These are phyloP conservation scores for Amanita phalloides DNA, from an alignment of 768 basidiomycete species.

Conservation along the genomic window DNA sequence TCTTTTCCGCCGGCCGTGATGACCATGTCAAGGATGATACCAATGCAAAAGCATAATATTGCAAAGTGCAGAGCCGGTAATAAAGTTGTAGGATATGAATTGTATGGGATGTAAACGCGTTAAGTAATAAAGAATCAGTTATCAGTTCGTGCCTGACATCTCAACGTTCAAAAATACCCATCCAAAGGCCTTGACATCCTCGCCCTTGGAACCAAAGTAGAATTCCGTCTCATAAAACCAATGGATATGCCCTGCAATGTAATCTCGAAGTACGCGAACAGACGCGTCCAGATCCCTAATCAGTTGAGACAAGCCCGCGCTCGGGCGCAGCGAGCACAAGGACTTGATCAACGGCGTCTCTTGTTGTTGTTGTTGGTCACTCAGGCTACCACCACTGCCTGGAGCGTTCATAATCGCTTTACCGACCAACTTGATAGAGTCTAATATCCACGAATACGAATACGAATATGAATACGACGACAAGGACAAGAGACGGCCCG, in stretches of 20 bases:
- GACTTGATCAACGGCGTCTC: constrained; percentile 4
- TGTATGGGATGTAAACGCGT: too few species aligned
- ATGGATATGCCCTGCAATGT: constrained; percentile 46
- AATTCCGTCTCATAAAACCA: constrained; percentile 57
- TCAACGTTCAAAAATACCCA: constrained; percentile 31
- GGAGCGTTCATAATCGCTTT: neutral
- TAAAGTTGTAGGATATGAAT: too few species aligned
- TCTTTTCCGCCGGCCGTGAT: too few species aligned
- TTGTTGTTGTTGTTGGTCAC: constrained; percentile 3
- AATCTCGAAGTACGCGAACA: constrained; percentile 42
- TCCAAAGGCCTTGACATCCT: constrained; percentile 47
- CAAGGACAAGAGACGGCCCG: neutral
- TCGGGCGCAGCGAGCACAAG: neutral
- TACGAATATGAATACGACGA: too few species aligned
- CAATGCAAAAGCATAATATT: too few species aligned
- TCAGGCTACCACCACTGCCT: constrained; percentile 3
- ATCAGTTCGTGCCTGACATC: too few species aligned
- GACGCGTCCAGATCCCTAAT: constrained; percentile 18
- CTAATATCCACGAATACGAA: constrained; percentile 1
- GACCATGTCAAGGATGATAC: too few species aligned
- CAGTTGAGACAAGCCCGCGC: constrained; percentile 9
- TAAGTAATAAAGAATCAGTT: too few species aligned
- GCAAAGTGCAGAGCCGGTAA: too few species aligned
- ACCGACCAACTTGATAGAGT: neutral
- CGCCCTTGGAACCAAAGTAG: constrained; percentile 47